phyloP scores from a whole-genome alignment of 2,329 filamentous ascomycete species.

The Fusarium sulawesiense region DNA sequence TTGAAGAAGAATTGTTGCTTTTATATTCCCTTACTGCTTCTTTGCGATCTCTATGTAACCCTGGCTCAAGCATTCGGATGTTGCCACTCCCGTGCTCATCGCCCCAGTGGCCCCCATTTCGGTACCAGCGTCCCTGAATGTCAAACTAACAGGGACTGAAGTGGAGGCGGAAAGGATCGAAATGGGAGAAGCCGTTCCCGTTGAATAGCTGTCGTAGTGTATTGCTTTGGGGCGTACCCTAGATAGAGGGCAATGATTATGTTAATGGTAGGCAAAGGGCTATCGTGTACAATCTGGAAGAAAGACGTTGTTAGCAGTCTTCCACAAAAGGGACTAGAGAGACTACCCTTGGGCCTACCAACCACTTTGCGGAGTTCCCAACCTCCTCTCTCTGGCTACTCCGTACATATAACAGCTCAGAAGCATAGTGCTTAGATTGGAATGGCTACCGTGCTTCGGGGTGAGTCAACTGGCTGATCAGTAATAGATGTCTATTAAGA shows the following conservation, averaged over 20 bases:
- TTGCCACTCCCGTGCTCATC: not conserved
- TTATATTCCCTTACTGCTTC: not conserved
- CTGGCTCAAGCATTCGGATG: not conserved
- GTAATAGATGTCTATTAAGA: not conserved
- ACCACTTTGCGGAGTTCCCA: not conserved
- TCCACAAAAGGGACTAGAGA: not conserved
- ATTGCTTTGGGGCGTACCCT: not conserved
- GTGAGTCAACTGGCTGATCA: not conserved
- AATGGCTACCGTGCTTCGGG: not conserved
- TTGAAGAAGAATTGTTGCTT: not conserved
- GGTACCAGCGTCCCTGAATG: not conserved
- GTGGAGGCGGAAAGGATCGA: not conserved
- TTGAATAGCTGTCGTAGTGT: not conserved
- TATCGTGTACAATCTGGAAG: not conserved
- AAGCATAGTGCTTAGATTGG: not conserved
- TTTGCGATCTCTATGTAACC: not conserved
- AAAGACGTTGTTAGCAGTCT: not conserved
- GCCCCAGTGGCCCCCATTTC: no score
- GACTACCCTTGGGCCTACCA: accelerated
- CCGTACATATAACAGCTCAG: not conserved
- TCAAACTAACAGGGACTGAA: not conserved
- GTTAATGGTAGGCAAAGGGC: no score
- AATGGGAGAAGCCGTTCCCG: not conserved
- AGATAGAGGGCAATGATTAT: not conserved
- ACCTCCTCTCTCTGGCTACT: not conserved